These are phyloP conservation scores for Buddleja alternifolia DNA, from an alignment of 257 asterid species.

Conservation along the genomic window DNA sequence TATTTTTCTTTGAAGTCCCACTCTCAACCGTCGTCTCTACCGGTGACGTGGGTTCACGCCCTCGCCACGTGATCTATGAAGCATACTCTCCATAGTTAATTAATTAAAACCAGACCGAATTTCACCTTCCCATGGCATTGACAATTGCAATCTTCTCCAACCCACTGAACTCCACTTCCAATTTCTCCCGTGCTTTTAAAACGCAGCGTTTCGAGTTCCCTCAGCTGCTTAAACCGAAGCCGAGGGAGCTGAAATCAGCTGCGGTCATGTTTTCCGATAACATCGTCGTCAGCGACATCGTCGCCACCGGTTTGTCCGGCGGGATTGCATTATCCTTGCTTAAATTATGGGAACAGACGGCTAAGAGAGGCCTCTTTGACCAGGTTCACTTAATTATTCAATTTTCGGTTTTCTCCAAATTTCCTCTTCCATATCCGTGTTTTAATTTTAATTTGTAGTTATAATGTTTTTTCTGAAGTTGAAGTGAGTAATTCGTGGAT, in stretches of 20 bases:
- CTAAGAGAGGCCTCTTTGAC: constrained; percentile 54
- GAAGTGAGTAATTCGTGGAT: not conserved
- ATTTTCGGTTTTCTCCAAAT: not conserved
- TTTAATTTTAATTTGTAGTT: too few relatives aligned
- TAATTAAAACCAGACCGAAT: not conserved
- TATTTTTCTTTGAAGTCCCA: too few relatives aligned
- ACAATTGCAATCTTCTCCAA: constrained; percentile 25
- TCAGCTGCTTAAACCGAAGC: constrained; percentile 32
- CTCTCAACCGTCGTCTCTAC: too few relatives aligned
- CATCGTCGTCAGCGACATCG: constrained; percentile 36
- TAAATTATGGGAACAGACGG: constrained; percentile 60
- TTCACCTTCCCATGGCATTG: constrained; percentile 30
- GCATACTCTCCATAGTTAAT: not conserved
- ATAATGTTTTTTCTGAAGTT: not conserved
- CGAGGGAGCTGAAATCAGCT: constrained; percentile 33
- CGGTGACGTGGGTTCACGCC: not conserved
- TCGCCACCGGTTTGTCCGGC: constrained; percentile 53
- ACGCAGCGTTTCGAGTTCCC: constrained; percentile 10
- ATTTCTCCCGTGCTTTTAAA: constrained; percentile 14
- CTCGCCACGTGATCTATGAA: constrained; percentile 1
- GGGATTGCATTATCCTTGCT: constrained; percentile 54
- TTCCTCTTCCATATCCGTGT: not conserved
- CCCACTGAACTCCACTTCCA: constrained; percentile 26
- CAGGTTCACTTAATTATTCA: constrained; percentile 41
- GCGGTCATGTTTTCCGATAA: constrained; percentile 49